Conservation (phyloP, 2,329 filamentous ascomycete genomes). For the Penicillium paneum region DNA sequence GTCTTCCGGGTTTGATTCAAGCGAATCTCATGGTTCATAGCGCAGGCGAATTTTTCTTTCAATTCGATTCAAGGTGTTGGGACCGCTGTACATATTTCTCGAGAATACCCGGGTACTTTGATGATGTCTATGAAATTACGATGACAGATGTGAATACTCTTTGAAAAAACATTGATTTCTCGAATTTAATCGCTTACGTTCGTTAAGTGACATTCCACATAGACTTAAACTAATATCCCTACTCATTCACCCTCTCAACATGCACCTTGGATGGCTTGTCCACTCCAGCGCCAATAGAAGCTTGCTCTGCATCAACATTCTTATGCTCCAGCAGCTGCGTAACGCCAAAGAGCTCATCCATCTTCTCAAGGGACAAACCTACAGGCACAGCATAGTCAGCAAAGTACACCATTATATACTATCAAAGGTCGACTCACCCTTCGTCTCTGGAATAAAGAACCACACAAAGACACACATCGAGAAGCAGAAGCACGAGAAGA, state of each 20-base stretch:
- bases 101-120: neutral
- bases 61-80: neutral
- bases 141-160: conserved; percentile 10
- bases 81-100: conserved; percentile 6
- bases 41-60: conserved; percentile 12
- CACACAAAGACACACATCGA: conserved; percentile 64
- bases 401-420: neutral
- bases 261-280: conserved; percentile 13
- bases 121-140: conserved; percentile 13
- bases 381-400: neutral
- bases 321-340: conserved; percentile 44
- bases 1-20: conserved; percentile 1
- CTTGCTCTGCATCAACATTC: conserved; percentile 19
- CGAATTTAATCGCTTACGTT: neutral
- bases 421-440: conserved; percentile 47
- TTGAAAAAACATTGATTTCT: neutral
- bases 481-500: conserved; percentile 65
- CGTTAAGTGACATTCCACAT: neutral
- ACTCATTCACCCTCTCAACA: conserved; percentile 11
- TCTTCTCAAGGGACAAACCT: conserved; percentile 58
- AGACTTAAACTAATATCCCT: neutral
- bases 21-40: conserved; percentile 14
- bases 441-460: conserved; percentile 70
- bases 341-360: conserved; percentile 65
- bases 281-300: neutral